Conservation (phyloP, 495 filamentous ascomycete genomes). For the Endocarpon pusillum region DNA sequence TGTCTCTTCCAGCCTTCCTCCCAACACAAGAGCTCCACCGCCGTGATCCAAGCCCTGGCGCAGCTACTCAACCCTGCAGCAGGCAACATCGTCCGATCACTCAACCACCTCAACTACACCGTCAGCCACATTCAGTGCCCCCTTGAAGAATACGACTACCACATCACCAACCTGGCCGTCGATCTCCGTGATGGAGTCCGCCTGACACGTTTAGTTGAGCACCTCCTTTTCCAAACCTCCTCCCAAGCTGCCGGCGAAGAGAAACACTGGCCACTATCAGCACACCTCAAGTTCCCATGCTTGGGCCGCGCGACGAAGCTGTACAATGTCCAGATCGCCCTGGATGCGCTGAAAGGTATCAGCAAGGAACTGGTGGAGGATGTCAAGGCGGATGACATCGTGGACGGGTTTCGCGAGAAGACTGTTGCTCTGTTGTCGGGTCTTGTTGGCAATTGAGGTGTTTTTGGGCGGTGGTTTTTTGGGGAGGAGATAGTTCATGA, state of each 20-base stretch:
- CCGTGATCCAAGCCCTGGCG: conserved; percentile 34
- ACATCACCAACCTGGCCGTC: conserved; percentile 41
- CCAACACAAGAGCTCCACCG: conserved; percentile 35
- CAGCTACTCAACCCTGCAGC: conserved; percentile 38
- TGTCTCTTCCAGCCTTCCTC: conserved; percentile 32
- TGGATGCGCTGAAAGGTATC: conserved; percentile 31
- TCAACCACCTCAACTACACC: conserved; percentile 41
- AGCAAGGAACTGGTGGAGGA: conserved; percentile 17
- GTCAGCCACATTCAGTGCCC: conserved; percentile 35
- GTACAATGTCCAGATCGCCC: conserved; percentile 42
- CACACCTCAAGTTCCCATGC: conserved; percentile 42
- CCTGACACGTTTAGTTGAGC: conserved; percentile 41
- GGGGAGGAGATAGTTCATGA: too few species aligned
- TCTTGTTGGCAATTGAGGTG: conserved; percentile 39
- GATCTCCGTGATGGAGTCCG: conserved; percentile 49
- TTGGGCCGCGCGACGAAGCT: conserved; percentile 39
- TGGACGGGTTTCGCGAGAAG: conserved; percentile 51
- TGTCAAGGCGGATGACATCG: conserved; percentile 42
- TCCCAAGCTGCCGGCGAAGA: conserved; percentile 16
- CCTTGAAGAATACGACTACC: conserved; percentile 41
- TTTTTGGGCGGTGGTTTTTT: too few species aligned
- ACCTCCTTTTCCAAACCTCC: conserved; percentile 31
- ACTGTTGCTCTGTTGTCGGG: conserved; percentile 46
- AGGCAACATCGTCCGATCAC: conserved; percentile 36
- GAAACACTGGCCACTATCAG: conserved; percentile 30